These are phyloP conservation scores for Dictyostelium discoideum DNA, from an alignment of 78 protist genomes.

Conservation along the genomic window dicty_2.7 NC_007091.3:1992001-1992500, in stretches of 20 bases:
- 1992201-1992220: background rate
- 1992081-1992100: slow-evolving; percentile 1
- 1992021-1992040: background rate
- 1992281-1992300: background rate
- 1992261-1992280: background rate
- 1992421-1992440: background rate
- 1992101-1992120: slow-evolving; percentile 10
- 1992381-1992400: background rate
- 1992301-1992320: background rate
- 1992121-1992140: background rate
- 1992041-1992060: slow-evolving; percentile 10
- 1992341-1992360: background rate
- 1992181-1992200: slow-evolving; percentile 12
- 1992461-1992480: background rate
- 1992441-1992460: background rate
- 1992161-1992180: slow-evolving; percentile 9
- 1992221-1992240: background rate
- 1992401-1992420: background rate
- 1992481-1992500: background rate
- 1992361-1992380: background rate
- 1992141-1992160: background rate
- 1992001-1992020: background rate
- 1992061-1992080: slow-evolving; percentile 17
- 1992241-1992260: background rate
- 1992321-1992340: background rate